Evolutionary conservation across 2,329 filamentous ascomycete genomes (phyloP).

Genomic region (Neofusicoccum sp.): DNA sequence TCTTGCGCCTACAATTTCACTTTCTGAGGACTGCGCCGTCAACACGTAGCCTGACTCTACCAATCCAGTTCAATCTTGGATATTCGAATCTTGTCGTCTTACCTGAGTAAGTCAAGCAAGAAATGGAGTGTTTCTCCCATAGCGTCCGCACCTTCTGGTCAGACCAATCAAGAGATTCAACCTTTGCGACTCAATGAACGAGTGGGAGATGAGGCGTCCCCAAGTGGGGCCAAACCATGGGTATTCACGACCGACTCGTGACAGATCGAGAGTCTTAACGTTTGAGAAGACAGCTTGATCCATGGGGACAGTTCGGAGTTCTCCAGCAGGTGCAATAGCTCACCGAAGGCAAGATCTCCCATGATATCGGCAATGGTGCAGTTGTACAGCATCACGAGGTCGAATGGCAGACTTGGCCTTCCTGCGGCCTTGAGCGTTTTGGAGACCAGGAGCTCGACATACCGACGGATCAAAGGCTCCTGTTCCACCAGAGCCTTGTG

Average conservation of each 20-base stretch:
- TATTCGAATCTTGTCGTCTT: no score
- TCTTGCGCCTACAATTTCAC: no score
- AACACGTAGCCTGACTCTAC: no score
- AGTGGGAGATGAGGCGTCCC: neutral
- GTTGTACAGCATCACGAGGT: conserved; percentile 26
- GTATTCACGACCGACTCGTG: neutral
- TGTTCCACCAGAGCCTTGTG: conserved; percentile 40
- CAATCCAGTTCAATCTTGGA: no score
- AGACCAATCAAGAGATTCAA: conserved; percentile 38
- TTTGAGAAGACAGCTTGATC: conserved; percentile 31
- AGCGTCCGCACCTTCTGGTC: conserved; percentile 32
- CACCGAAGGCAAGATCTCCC: conserved; percentile 33
- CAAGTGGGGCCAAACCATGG: neutral
- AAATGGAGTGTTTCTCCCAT: conserved; percentile 30
- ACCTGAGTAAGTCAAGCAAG: no score
- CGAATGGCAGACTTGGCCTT: conserved; percentile 5
- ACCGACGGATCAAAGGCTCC: conserved; percentile 38
- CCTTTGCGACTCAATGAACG: neutral
- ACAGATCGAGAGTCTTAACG: conserved; percentile 19
- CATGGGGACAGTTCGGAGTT: conserved; percentile 29
- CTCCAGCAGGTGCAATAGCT: conserved; percentile 30
- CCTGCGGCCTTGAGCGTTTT: conserved; percentile 27
- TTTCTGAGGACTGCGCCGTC: no score
- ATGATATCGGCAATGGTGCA: conserved; percentile 35
- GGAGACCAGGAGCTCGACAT: conserved; percentile 41